Evolutionary conservation across 2,329 filamentous ascomycete species (phyloP), one percentile per base, ranked within the genome.

Genomic region (Graphilbum fragrans): DNA sequence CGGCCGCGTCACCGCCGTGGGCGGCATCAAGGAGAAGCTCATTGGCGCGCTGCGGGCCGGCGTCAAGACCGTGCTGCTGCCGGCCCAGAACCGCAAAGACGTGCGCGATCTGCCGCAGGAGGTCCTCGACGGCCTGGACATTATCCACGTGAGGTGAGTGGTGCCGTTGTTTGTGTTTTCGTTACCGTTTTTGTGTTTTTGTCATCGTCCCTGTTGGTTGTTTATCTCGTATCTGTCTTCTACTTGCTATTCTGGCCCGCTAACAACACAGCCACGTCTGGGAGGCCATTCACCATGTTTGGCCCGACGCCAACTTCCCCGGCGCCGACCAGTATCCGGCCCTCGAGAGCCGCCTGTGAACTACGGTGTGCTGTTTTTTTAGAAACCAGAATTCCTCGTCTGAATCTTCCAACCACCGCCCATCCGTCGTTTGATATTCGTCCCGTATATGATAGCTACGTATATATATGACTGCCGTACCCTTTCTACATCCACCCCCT

Each of bases 21-120:
- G 92, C 41, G 92, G 92, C 17, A 96, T 98, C 65, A 95, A 96
- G 64, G 90, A 98, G 74, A 98, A 98, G 62, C 71, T 96, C 41
- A 96, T 98, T 56, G 92, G 92, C 19, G 92, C 92, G 9, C 69
- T 93, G 56, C 75, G 90, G 42, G 92, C 92, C 2, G 92, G 92
- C 22, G 90, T 98, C 47, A 94, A 94, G 71, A 90, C 86, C 25
- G 90, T 98, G 8, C 60, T 98, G 45, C 67, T 98, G 8, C 92
- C 92, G 3, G 74, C 81, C 25, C 82, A 85, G 51, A 98, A 98
- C 59, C 74, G 80, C 48, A 96, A 96, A 64, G 92, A 98, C 57
- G 82, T 84, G 44, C 84, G 83, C 60, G 90, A 96, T 61, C 68
- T 96, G 42, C 92, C 92, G 0, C 72, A 82, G 48, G 92, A 98